A percentile compares a stretch with the other conserved stretches of the same genome.
These are phyloP conservation scores for Carex pumila DNA, from an alignment of 176 grass and related monocot genomes.

Conservation along the genomic window DNA sequence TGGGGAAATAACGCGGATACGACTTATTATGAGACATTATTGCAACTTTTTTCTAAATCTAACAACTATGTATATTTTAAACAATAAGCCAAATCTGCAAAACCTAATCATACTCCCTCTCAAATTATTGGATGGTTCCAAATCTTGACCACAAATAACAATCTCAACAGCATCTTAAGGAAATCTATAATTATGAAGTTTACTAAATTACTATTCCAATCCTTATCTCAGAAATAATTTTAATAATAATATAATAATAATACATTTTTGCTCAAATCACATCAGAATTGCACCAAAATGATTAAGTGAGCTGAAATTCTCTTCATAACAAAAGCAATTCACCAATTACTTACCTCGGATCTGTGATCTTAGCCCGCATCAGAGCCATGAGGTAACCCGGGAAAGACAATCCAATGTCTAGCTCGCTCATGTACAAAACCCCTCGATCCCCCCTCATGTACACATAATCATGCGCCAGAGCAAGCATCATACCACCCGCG, in stretches of 20 bases:
- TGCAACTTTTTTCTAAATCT: background rate
- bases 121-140: background rate
- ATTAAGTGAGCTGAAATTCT: background rate
- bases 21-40: background rate
- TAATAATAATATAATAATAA: background rate
- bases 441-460: constrained; percentile 79
- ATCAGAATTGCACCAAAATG: background rate
- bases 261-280: background rate
- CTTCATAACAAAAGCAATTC: background rate
- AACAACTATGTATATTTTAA: background rate
- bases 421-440: constrained; percentile 91
- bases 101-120: background rate
- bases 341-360: constrained; percentile 10
- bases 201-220: background rate
- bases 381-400: constrained; percentile 47
- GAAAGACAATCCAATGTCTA: constrained; percentile 75
- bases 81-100: background rate
- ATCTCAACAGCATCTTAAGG: background rate
- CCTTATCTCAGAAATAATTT: background rate
- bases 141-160: background rate
- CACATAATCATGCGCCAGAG: constrained; percentile 77
- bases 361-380: constrained; percentile 59
- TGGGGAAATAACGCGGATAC: background rate
- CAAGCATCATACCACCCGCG: constrained; percentile 51
- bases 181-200: background rate